A percentile compares a stretch with the other conserved stretches of the same genome.
These are phyloP conservation scores for Trametes villosa DNA, from an alignment of 768 basidiomycete genomes.

Conservation along the genomic window DNA sequence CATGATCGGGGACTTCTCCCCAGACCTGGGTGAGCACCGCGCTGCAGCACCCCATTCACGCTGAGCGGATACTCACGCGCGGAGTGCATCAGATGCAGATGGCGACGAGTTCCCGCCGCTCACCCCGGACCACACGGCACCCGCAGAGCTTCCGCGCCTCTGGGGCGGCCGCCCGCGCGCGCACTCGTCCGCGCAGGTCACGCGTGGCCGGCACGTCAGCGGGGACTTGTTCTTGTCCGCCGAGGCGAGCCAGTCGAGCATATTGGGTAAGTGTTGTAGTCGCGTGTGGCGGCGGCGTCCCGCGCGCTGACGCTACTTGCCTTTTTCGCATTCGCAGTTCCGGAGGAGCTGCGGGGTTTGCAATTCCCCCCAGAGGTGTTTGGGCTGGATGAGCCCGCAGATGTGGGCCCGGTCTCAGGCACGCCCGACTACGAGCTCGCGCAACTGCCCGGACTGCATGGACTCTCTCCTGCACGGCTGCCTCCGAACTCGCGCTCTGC, in stretches of 20 bases:
- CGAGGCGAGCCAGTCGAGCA: slow-evolving; percentile 4
- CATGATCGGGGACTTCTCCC: slow-evolving; percentile 9
- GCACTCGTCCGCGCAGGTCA: background rate
- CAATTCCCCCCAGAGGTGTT: slow-evolving; percentile 4
- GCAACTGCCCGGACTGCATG: background rate
- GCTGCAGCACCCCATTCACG: too few relatives aligned
- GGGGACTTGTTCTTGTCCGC: slow-evolving; percentile 1
- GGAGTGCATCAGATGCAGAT: slow-evolving; percentile 1
- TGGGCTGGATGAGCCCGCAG: background rate
- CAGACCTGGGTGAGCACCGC: background rate
- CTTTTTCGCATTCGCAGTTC: slow-evolving; percentile 5
- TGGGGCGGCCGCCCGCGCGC: background rate
- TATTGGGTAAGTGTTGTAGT: slow-evolving; percentile 5
- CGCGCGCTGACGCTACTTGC: slow-evolving; percentile 7
- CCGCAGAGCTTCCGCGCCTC: background rate
- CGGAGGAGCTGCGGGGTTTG: slow-evolving; percentile 1
- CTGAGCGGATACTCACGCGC: background rate
- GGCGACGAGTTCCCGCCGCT: slow-evolving; percentile 7
- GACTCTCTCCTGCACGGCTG: background rate
- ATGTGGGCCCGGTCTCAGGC: background rate
- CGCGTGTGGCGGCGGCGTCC: background rate
- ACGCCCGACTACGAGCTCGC: background rate
- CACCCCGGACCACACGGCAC: background rate
- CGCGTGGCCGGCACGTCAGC: background rate
- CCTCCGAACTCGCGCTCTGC: background rate